Conservation (phyloP, 208 protist species). For the Crithidia expoeki region DNA sequence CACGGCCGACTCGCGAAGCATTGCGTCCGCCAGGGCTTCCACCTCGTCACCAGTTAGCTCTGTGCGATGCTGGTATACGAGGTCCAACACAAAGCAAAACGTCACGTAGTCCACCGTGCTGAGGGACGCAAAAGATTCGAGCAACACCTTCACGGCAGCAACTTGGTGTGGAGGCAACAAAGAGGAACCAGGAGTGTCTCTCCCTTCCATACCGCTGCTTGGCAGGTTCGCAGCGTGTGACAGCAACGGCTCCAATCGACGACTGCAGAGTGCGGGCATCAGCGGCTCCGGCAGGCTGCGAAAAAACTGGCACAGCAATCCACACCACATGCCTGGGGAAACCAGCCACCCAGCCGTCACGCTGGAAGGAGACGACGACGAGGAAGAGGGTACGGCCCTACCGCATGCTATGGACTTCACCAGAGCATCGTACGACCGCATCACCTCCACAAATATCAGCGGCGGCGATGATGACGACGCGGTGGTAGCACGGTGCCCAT, state of each 20-base stretch:
- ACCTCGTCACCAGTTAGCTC: conserved; percentile 47
- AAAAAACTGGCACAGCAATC: conserved; percentile 40
- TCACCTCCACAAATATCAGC: conserved; percentile 15
- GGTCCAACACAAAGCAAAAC: conserved; percentile 19
- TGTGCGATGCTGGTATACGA: conserved; percentile 24
- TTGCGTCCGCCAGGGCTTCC: conserved; percentile 26
- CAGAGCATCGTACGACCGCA: conserved; percentile 14
- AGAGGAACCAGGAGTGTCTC: neutral
- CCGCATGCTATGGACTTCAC: neutral
- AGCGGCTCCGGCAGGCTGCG: conserved; percentile 48
- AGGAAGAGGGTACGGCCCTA: neutral
- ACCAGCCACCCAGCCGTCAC: neutral
- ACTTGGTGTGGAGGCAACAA: neutral
- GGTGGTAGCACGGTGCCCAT: neutral
- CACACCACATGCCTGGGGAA: conserved; percentile 32
- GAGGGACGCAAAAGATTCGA: conserved; percentile 16
- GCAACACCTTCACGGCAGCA: neutral
- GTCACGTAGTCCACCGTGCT: conserved; percentile 17
- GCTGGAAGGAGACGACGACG: neutral
- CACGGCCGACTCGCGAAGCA: conserved; percentile 16
- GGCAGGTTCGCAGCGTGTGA: neutral
- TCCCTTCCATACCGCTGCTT: neutral
- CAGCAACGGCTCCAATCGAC: conserved; percentile 43
- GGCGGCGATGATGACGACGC: conserved; percentile 2
- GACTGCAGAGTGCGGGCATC: conserved; percentile 47